phyloP scores from a whole-genome alignment of 768 basidiomycete species.

The Agrocybe praecox region DNA sequence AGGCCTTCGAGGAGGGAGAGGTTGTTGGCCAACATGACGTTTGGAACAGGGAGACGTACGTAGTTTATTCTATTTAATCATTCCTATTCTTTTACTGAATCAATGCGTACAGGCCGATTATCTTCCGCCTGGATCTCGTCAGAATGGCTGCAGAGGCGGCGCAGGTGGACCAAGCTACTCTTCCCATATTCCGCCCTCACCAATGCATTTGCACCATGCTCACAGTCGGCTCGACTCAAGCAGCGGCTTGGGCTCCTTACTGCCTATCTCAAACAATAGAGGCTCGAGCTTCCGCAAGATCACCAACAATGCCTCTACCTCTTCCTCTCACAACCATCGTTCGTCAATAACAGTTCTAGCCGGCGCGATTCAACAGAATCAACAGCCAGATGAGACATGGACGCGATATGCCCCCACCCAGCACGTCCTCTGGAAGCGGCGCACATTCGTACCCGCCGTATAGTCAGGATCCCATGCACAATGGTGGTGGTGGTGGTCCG shows the following conservation, averaged over 20 bases:
- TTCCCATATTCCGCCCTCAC: constrained; percentile 14
- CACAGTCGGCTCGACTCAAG: background rate
- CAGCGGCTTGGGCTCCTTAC: constrained; percentile 11
- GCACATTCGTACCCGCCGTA: background rate
- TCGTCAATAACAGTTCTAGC: constrained; percentile 7
- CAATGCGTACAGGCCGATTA: constrained; percentile 9
- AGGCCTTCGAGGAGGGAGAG: background rate
- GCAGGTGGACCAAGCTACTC: constrained; percentile 5
- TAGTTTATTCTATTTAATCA: background rate
- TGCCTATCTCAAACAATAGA: constrained; percentile 22
- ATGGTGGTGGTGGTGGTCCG: background rate
- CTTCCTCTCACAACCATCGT: constrained; percentile 10
- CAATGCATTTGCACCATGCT: constrained; percentile 9
- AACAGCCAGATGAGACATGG: constrained; percentile 4
- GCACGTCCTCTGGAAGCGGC: background rate
- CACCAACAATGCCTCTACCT: background rate
- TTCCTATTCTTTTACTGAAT: background rate
- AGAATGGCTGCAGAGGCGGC: constrained; percentile 9
- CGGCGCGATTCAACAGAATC: constrained; percentile 1
- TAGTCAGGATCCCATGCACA: background rate
- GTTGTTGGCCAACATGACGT: background rate
- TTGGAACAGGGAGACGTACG: constrained; percentile 5
- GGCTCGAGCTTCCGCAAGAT: constrained; percentile 18
- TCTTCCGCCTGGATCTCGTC: constrained; percentile 17
- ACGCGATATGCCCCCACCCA: background rate